Conservation (phyloP, 2,329 filamentous ascomycete genomes). For the Ophiosphaerella herpotricha region DNA sequence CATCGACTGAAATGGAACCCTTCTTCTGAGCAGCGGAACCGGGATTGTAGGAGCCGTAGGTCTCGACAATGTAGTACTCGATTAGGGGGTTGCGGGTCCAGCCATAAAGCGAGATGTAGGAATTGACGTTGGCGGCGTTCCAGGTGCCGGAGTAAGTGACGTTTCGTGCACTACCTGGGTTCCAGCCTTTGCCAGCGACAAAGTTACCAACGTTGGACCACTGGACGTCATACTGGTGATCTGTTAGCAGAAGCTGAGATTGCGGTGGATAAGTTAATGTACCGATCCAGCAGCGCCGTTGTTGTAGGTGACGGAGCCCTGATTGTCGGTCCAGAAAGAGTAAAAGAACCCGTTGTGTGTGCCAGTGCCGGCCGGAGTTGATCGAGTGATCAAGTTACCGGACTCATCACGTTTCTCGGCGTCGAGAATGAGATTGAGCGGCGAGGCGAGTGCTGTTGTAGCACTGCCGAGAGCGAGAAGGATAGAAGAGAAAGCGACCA, state of each 20-base stretch:
- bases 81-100: slow-evolving; percentile 61
- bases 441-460: slow-evolving; percentile 32
- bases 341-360: slow-evolving; percentile 41
- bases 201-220: slow-evolving; percentile 61
- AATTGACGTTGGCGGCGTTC: slow-evolving; percentile 53
- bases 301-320: slow-evolving; percentile 57
- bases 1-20: slow-evolving; percentile 58
- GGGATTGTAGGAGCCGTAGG: slow-evolving; percentile 56
- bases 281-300: slow-evolving; percentile 48
- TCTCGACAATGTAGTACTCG: slow-evolving; percentile 64
- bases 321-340: slow-evolving; percentile 63
- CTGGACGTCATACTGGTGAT: slow-evolving; percentile 54
- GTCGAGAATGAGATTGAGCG: slow-evolving; percentile 28
- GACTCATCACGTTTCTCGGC: slow-evolving; percentile 15
- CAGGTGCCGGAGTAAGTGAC: slow-evolving; percentile 58
- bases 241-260: slow-evolving; percentile 21
- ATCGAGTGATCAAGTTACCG: slow-evolving; percentile 18
- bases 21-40: slow-evolving; percentile 54
- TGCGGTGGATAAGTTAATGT: background rate
- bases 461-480: slow-evolving; percentile 33
- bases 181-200: slow-evolving; percentile 62
- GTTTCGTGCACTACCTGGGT: slow-evolving; percentile 54
- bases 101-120: slow-evolving; percentile 62
- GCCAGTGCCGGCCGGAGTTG: slow-evolving; percentile 30
- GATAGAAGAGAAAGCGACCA: slow-evolving; percentile 39